Base-by-base conservation (phyloP, 495 filamentous ascomycete genomes). In the Apodospora peruviana region DNA sequence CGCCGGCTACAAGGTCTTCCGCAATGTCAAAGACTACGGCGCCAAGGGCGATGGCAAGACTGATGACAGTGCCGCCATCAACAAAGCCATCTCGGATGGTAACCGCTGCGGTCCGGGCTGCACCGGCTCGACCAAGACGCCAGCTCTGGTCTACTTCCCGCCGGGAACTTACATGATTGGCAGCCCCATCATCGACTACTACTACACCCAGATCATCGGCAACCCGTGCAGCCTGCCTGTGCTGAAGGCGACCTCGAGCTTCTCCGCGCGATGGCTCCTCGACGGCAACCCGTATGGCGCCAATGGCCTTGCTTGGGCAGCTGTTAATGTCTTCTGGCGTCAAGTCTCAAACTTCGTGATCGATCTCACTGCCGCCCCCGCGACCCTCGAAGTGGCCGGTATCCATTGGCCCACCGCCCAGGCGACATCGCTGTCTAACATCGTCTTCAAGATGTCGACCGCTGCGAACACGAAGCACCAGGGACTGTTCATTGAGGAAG, bases 11-110 rank as follows among this genome's bases (percentile, higher is more conserved):
- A 56, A 72, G 44, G 73, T 83, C 40, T 83, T 71, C 51, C 73
- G 80, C 44, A 82, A 80, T 51, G 75, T 82, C 25, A 80, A 77
- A 55, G 69, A n/a, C n/a, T n/a, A n/a, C n/a, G n/a, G n/a, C n/a
- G n/a, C n/a, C n/a, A n/a, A n/a, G n/a, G n/a, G n/a, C 50, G 84
- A 89, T 55, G 85, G 83, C 29, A 63, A 74, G n/a, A 87, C 85
- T 1, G 89, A 95, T 59, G 90, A 95, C 63, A 90, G 87, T 0
- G 79, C 61, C 39, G 88, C 90, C 3, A 91, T 95, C 70, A 91
- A 94, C 62, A 62, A 69, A 38, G 90, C 90, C 29, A 90, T 94
- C 49, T 76, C 79, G 21, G 80, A 80, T 21, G 87, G 86, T 16
- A 73, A 71, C 47, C 86, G 90, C 20, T 96, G 90, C 58, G 89